These are phyloP conservation scores for Thelephora ganbajun DNA, from an alignment of 768 basidiomycete species.

Conservation along the genomic window DNA sequence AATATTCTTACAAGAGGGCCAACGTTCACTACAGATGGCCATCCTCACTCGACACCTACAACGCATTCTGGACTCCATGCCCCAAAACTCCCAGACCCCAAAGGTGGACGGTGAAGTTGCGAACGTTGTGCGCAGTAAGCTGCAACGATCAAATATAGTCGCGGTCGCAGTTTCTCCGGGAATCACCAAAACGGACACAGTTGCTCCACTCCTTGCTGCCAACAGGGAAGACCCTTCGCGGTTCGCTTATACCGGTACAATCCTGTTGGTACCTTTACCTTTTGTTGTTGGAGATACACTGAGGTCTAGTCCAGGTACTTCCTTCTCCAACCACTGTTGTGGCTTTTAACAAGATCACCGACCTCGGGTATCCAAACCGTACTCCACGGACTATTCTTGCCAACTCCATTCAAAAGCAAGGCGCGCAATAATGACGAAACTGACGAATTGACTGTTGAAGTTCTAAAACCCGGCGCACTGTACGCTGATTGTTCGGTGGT, in stretches of 20 bases:
- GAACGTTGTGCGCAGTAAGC: slow-evolving; percentile 25
- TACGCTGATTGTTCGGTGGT: slow-evolving; percentile 69
- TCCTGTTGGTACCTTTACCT: slow-evolving; percentile 29
- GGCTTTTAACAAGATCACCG: slow-evolving; percentile 59
- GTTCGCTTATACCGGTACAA: slow-evolving; percentile 28
- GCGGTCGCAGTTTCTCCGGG: slow-evolving; percentile 65
- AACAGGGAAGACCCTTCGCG: slow-evolving; percentile 24
- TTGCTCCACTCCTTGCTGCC: slow-evolving; percentile 40
- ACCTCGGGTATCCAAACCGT: slow-evolving; percentile 53
- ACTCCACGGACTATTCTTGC: slow-evolving; percentile 72
- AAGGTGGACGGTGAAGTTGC: slow-evolving; percentile 15
- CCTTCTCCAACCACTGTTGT: slow-evolving; percentile 48
- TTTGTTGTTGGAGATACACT: neutral
- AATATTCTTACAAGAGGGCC: slow-evolving; percentile 46
- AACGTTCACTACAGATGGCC: slow-evolving; percentile 44
- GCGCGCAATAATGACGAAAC: neutral
- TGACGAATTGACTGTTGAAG: slow-evolving; percentile 29
- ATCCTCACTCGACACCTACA: slow-evolving; percentile 72
- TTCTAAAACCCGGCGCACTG: slow-evolving; percentile 63
- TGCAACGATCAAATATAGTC: slow-evolving; percentile 61
- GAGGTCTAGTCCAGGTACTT: slow-evolving; percentile 38
- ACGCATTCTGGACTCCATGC: slow-evolving; percentile 71
- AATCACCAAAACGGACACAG: slow-evolving; percentile 55
- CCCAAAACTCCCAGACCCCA: slow-evolving; percentile 29
- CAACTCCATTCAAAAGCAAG: slow-evolving; percentile 54